Conservation (phyloP, 2,329 filamentous ascomycete species). For the Neonectria hederae region DNA sequence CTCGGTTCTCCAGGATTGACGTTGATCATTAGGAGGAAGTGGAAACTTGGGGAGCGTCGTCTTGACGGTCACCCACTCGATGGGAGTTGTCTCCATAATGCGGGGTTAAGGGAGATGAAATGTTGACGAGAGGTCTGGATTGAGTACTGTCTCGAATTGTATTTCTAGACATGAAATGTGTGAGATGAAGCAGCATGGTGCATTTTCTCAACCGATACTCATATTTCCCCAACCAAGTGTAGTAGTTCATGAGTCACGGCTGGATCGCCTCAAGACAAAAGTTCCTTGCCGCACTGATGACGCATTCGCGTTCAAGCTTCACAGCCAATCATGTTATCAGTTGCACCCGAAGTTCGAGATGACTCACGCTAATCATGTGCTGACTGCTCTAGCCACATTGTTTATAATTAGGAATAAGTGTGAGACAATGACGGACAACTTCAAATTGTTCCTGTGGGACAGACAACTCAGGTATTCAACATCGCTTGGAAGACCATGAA, state of each 20-base stretch:
- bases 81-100: background rate
- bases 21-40: constrained; percentile 51
- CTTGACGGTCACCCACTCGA: constrained; percentile 51
- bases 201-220: background rate
- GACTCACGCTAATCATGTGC: background rate
- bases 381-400: too few relatives aligned
- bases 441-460: too few relatives aligned
- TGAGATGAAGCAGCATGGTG: background rate
- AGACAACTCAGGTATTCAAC: too few relatives aligned
- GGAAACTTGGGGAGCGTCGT: constrained; percentile 57
- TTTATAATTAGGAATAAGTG: too few relatives aligned
- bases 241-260: background rate
- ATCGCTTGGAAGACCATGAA: too few relatives aligned
- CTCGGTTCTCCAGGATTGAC: constrained; percentile 56
- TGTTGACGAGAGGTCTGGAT: background rate
- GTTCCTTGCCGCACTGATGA: background rate
- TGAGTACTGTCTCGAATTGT: background rate
- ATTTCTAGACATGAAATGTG: too few relatives aligned
- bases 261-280: background rate
- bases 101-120: background rate
- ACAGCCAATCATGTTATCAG: background rate
- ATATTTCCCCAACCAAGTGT: background rate
- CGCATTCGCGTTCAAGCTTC: background rate
- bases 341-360: background rate
- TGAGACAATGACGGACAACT: too few relatives aligned